These are phyloP conservation scores for Sporothrix sp. DNA, from an alignment of 2,329 filamentous ascomycete genomes.

Conservation along the genomic window DNA sequence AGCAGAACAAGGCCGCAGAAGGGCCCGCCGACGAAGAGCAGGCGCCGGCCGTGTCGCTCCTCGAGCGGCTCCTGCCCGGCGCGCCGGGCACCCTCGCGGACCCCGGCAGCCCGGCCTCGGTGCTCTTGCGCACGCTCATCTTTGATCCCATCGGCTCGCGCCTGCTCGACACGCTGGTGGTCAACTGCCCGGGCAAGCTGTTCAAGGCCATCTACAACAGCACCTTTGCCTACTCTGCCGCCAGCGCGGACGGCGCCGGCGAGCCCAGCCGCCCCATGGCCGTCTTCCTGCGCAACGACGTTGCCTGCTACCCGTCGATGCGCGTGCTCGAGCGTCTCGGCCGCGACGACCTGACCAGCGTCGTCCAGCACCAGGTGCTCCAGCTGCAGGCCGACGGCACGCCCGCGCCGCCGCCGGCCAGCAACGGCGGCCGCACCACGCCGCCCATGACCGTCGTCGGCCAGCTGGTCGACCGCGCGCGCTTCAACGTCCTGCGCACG, in stretches of 20 bases:
- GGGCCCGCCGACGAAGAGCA: constrained; percentile 19
- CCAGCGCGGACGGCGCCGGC: not conserved
- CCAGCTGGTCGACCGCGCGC: constrained; percentile 61
- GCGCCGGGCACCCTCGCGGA: constrained; percentile 61
- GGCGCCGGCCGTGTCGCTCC: constrained; percentile 37
- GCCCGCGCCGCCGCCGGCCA: constrained; percentile 63
- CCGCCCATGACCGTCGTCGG: constrained; percentile 46
- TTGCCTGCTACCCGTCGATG: constrained; percentile 79
- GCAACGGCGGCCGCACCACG: constrained; percentile 62
- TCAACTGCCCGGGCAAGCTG: constrained; percentile 70
- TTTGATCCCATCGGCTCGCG: constrained; percentile 89
- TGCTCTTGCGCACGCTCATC: constrained; percentile 75
- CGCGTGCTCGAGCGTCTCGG: constrained; percentile 73
- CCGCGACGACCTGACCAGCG: constrained; percentile 72
- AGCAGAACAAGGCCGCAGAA: constrained; percentile 24
- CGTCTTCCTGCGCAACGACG: constrained; percentile 77
- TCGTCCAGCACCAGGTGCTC: constrained; percentile 58
- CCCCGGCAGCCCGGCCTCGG: constrained; percentile 58
- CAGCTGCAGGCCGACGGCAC: constrained; percentile 46
- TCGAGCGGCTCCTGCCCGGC: constrained; percentile 70
- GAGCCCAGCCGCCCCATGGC: constrained; percentile 40
- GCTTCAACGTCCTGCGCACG: constrained; percentile 69
- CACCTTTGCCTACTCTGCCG: constrained; percentile 59
- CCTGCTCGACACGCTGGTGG: constrained; percentile 76
- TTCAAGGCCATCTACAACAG: constrained; percentile 82